phyloP scores from a whole-genome alignment of 2,329 filamentous ascomycete species.

The Scedosporium boydii region DNA sequence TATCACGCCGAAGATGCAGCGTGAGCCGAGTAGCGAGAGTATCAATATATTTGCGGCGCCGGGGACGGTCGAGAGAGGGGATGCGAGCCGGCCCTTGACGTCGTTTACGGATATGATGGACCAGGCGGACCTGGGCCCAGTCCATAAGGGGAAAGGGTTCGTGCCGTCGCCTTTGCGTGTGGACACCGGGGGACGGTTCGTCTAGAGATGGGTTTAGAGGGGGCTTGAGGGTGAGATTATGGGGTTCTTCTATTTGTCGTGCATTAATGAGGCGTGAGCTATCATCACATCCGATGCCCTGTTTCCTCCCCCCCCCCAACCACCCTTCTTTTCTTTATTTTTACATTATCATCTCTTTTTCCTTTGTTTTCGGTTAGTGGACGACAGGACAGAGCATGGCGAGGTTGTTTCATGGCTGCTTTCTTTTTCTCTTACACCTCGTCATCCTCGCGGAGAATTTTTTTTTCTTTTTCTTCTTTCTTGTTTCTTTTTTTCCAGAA shows the following conservation, averaged over 20 bases:
- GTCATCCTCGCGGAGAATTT: background rate
- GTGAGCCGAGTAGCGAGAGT: constrained; percentile 36
- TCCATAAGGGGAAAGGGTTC: constrained; percentile 31
- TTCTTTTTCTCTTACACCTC: background rate
- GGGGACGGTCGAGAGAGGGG: constrained; percentile 22
- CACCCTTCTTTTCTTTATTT: background rate
- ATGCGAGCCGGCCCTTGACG: constrained; percentile 10
- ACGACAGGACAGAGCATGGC: constrained; percentile 4
- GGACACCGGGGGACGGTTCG: background rate
- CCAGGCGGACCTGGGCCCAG: constrained; percentile 30
- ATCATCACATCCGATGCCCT: background rate
- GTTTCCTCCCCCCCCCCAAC: too few relatives aligned
- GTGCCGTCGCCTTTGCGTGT: constrained; percentile 23
- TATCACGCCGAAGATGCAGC: constrained; percentile 24
- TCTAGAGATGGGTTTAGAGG: background rate
- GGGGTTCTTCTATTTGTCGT: background rate
- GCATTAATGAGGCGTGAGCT: background rate
- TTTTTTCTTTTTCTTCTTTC: too few relatives aligned
- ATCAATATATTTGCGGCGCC: constrained; percentile 46
- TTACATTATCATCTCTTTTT: background rate
- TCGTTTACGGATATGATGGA: constrained; percentile 47
- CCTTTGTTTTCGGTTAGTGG: constrained; percentile 8
- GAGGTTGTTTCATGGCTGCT: background rate
- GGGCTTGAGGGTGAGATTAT: background rate
- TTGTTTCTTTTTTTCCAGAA: too few relatives aligned